These are phyloP conservation scores for Sodiomyces alkalinus DNA, from an alignment of 2,329 filamentous ascomycete genomes.

Conservation along the genomic window DNA sequence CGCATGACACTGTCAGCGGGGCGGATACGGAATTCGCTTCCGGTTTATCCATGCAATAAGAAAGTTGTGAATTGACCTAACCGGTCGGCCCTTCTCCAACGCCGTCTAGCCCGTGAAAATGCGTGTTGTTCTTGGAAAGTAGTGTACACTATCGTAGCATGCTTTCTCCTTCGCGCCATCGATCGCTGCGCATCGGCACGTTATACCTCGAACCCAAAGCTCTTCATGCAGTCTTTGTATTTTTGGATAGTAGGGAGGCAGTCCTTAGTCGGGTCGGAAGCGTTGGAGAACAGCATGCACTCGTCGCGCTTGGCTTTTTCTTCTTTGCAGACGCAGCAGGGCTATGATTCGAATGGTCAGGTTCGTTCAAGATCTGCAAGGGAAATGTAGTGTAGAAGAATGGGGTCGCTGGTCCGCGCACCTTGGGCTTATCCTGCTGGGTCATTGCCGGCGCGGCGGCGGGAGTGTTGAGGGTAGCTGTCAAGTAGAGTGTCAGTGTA, in stretches of 20 bases:
- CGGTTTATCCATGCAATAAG: background rate
- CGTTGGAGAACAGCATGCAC: conserved; percentile 94
- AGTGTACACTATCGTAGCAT: conserved; percentile 5
- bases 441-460: conserved; percentile 14
- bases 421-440: conserved; percentile 26
- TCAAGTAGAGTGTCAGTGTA: background rate
- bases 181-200: background rate
- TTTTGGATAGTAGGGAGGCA: conserved; percentile 71
- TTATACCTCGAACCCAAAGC: conserved; percentile 71
- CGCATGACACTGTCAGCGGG: too few relatives aligned
- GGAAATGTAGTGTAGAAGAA: background rate
- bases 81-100: too few relatives aligned
- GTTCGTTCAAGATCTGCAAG: conserved; percentile 1
- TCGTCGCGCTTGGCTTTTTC: conserved; percentile 89
- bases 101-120: conserved; percentile 3
- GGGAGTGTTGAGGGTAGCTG: conserved; percentile 13
- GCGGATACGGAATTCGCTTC: too few relatives aligned
- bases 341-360: conserved; percentile 39
- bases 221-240: conserved; percentile 85
- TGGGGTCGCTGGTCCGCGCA: too few relatives aligned
- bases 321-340: conserved; percentile 94
- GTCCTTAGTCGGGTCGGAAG: conserved; percentile 66
- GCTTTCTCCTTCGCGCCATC: background rate
- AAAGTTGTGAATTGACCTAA: conserved; percentile 1
- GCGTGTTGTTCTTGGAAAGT: conserved; percentile 4